A percentile compares a stretch with the other conserved stretches of the same genome.
Evolutionary conservation across 2,329 filamentous ascomycete species (phyloP).

Genomic region (Aciculosporium take): DNA sequence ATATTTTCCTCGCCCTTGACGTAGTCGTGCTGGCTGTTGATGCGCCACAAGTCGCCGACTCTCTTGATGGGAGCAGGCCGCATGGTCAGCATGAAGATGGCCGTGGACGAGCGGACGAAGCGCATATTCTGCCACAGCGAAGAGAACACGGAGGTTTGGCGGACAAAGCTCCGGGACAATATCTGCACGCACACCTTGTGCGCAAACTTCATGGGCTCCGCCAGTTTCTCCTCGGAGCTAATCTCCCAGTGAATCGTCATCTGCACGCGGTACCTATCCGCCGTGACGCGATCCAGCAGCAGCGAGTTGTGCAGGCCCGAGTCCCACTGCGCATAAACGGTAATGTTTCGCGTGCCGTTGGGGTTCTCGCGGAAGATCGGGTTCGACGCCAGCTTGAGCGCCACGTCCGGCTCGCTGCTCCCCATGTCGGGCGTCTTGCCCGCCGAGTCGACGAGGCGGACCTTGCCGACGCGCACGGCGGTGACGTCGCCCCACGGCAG

Average conservation of each 20-base stretch:
- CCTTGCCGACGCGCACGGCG: conserved; percentile 61
- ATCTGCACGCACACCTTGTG: conserved; percentile 74
- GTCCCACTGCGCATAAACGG: conserved; percentile 88
- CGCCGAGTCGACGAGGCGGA: conserved; percentile 70
- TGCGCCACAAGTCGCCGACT: conserved; percentile 85
- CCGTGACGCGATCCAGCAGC: conserved; percentile 83
- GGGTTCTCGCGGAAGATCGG: conserved; percentile 73
- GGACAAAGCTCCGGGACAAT: conserved; percentile 66
- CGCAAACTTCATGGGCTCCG: conserved; percentile 78
- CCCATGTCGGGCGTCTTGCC: conserved; percentile 75
- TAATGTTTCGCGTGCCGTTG: conserved; percentile 80
- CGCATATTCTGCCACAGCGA: conserved; percentile 73
- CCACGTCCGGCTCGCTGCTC: conserved; percentile 56
- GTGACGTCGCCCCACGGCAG: conserved; percentile 79
- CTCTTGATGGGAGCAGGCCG: conserved; percentile 82
- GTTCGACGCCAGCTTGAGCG: conserved; percentile 61
- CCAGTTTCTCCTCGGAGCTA: conserved; percentile 63
- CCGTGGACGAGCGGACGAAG: conserved; percentile 74
- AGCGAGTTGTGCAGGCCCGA: conserved; percentile 83
- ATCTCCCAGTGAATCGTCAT: conserved; percentile 81
- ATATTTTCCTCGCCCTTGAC: conserved; percentile 90
- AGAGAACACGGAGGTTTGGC: conserved; percentile 76
- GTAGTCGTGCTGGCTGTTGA: conserved; percentile 90
- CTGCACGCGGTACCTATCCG: conserved; percentile 86
- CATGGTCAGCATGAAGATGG: conserved; percentile 75